Evolutionary conservation across 148 eudicot genomes (phyloP), one percentile per base, ranked within the genome.

Genomic region (Rhododendron griersonianum): DNA sequence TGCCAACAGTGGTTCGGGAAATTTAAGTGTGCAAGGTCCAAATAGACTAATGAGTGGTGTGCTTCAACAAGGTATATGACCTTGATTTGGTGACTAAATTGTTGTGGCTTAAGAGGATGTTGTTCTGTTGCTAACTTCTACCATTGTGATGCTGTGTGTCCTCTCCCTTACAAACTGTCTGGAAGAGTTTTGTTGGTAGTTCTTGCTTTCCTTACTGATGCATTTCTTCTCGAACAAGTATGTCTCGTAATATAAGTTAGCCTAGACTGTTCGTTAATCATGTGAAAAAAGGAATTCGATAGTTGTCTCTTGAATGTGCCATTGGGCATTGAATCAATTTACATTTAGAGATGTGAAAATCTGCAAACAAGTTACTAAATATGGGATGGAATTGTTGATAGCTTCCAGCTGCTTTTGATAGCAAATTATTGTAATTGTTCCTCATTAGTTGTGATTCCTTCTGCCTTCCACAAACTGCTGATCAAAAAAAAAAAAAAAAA

Each of bases 51-150:
- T 92, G 90, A 87, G 98, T 79, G 92, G 98, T 85, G 91, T 93
- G 84, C 99, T 97, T 84, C 99, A 95, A 91, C 99, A 95, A 95
- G 98, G 99, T 97, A 93, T 86, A 11, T 81, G 37, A 71, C 19
- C 75, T 88, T 80, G 50, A 47, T 61, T 19, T 80, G 13, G n/a
- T 69, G 82, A 69, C 25, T 7, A 39, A 77, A 25, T 7, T 61
- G 55, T 71, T 67, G 76, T 89, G 86, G 87, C 30, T 30, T 23
- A 61, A 30, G 45, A 16, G 51, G 55, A 84, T 84, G 30, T 51
- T 84, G 80, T 25, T 83, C 11, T 74, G 67, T 51, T 18, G 14
- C 71, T 76, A 35, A 4, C 51, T 73, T 30, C 80, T 76, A 23
- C 48, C 41, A 33, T 23, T 84, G 37, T 75, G 69, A 75, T 84